Evolutionary conservation across 176 grass and related monocot species (phyloP).

Genomic region (Eragrostis nindensis): DNA sequence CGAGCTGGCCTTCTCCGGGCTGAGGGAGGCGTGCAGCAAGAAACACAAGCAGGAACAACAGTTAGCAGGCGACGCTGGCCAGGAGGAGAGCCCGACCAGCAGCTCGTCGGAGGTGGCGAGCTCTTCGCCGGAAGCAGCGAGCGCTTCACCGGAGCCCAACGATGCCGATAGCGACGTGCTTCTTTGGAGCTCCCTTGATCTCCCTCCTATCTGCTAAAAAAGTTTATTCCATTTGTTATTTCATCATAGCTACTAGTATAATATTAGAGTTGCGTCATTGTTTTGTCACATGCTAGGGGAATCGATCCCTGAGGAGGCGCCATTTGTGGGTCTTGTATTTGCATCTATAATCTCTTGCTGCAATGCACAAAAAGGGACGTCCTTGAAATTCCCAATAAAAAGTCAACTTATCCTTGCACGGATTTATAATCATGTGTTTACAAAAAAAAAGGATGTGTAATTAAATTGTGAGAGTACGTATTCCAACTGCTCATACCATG

Average conservation of each 20-base stretch:
- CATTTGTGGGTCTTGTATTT: neutral
- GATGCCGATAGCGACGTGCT: conserved; percentile 37
- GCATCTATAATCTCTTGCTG: neutral
- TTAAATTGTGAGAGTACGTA: neutral
- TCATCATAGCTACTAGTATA: neutral
- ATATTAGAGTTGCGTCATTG: neutral
- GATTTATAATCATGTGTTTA: neutral
- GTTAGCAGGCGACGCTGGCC: neutral
- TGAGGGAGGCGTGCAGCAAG: conserved; percentile 42
- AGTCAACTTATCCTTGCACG: neutral
- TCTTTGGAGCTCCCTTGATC: conserved; percentile 51
- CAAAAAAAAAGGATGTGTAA: neutral
- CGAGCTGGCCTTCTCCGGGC: conserved; percentile 34
- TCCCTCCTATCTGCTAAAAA: conserved; percentile 41
- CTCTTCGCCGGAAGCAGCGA: conserved; percentile 21
- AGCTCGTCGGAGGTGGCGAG: conserved; percentile 19
- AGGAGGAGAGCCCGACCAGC: conserved; percentile 40
- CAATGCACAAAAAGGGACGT: neutral
- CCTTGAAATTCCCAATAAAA: neutral
- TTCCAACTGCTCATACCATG: neutral
- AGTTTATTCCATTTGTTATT: neutral
- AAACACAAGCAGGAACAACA: neutral
- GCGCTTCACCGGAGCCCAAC: neutral
- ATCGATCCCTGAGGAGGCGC: neutral
- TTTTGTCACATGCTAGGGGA: neutral